Conservation (phyloP, 768 basidiomycete species). For the Sporobolomyces phaffii region DNA sequence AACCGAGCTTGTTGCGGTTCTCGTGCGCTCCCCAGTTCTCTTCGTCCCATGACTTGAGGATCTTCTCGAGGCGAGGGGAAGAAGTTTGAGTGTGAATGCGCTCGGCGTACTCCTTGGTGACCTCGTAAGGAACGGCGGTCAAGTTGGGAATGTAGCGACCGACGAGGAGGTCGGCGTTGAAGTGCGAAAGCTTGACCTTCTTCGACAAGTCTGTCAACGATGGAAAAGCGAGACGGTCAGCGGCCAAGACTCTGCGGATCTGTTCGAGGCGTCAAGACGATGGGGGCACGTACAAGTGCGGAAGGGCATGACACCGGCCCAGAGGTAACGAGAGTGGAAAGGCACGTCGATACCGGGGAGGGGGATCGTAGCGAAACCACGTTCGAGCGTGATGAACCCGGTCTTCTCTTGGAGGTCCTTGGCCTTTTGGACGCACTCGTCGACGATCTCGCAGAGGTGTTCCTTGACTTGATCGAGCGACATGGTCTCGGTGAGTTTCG, state of each 20-base stretch:
- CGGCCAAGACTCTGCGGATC: too few relatives aligned
- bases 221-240: constrained; percentile 1
- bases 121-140: constrained; percentile 77
- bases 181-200: constrained; percentile 85
- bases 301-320: constrained; percentile 57
- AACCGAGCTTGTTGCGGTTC: constrained; percentile 88
- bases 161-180: constrained; percentile 90
- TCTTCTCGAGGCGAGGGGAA: constrained; percentile 88
- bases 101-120: constrained; percentile 80
- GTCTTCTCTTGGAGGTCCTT: constrained; percentile 65
- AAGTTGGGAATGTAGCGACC: constrained; percentile 97
- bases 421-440: constrained; percentile 68
- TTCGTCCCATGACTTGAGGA: constrained; percentile 88
- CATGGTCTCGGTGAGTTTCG: constrained; percentile 78
- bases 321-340: constrained; percentile 98
- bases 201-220: constrained; percentile 86
- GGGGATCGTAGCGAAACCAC: constrained; percentile 68
- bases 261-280: too few relatives aligned
- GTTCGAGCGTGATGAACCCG: constrained; percentile 87
- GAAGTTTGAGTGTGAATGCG: constrained; percentile 94
- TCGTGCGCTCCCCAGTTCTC: constrained; percentile 75
- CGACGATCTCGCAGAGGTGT: constrained; percentile 87
- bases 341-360: constrained; percentile 92
- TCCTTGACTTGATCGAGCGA: constrained; percentile 89
- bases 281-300: constrained; percentile 7